phyloP scores from a whole-genome alignment of 306 rosid genomes.

The Dryas alaskensis region DNA sequence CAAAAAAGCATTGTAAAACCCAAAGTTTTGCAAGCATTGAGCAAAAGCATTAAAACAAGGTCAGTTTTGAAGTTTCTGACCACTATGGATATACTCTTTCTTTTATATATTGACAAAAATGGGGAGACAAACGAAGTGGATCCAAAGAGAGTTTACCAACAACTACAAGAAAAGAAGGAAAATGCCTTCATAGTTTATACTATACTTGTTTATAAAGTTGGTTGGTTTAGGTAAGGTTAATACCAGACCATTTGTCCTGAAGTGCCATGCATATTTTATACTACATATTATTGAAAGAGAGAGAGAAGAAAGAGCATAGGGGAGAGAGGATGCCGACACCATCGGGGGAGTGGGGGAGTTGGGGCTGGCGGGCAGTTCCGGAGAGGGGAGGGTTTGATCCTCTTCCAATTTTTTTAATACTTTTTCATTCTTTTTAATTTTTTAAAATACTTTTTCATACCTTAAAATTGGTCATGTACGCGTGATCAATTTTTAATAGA shows the following conservation, averaged over 20 bases:
- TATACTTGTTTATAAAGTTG: constrained; percentile 28
- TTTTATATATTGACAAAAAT: constrained; percentile 17
- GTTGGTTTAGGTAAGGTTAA: constrained; percentile 62
- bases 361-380: too few species aligned
- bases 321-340: too few species aligned
- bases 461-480: too few species aligned
- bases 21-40: constrained; percentile 17
- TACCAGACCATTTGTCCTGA: constrained; percentile 49
- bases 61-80: neutral
- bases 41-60: neutral
- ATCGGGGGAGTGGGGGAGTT: too few species aligned
- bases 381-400: too few species aligned
- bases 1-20: constrained; percentile 41
- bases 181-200: constrained; percentile 27
- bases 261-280: neutral
- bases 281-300: too few species aligned
- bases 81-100: neutral
- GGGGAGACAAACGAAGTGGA: constrained; percentile 50
- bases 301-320: too few species aligned
- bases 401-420: too few species aligned
- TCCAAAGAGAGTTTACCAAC: constrained; percentile 52
- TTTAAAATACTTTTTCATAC: too few species aligned
- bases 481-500: too few species aligned
- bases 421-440: too few species aligned
- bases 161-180: constrained; percentile 39